Evolutionary conservation across 176 grass and related monocot genomes (phyloP), one percentile per base, ranked within the genome.

Genomic region (Carex littledalei): DNA sequence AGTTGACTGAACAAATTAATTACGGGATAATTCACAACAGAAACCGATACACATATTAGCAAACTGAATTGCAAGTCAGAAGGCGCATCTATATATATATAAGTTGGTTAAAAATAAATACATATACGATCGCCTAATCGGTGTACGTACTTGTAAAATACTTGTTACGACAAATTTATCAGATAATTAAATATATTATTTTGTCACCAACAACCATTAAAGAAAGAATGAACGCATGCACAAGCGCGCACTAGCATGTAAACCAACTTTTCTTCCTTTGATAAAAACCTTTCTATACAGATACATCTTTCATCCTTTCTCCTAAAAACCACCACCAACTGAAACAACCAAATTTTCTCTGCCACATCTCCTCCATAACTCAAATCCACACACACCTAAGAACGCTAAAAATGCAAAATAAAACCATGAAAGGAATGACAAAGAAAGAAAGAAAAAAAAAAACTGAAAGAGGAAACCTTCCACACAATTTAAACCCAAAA

Each of bases 401-500:
- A 78, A 56, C 24, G 5, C 73, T 49, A 78, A 78, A 31, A 75
- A 80, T n/a, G 16, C 32, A 45, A 76, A 85, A 61, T 24, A 70
- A 56, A 80, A 47, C 73, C 58, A 75, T 17, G 39, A 86, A 86
- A 35, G 17, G 62, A 78, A 58, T 70, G 37, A 16, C 35, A 86
- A 76, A 74, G 65, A 64, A 54, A 64, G 35, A 53, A 3, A 24
- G 34, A 79, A 78, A 20, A 2, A 52, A 16, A 20, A 79, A 10
- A 67, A 2, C 47, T 50, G 15, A 86, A 22, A 20, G 20, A 79
- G 21, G 32, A 59, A 43, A 63, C 50, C 67, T 62, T 78, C 67
- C 31, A 62, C 67, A 29, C 53, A 72, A 74, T 75, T 73, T 52
- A 31, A 75, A 78, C 84, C 84, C 84, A 85, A 85, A 85, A 85